Conservation (phyloP, 2,329 filamentous ascomycete species). For the Paraphaeosphaeria sporulosa region DNA sequence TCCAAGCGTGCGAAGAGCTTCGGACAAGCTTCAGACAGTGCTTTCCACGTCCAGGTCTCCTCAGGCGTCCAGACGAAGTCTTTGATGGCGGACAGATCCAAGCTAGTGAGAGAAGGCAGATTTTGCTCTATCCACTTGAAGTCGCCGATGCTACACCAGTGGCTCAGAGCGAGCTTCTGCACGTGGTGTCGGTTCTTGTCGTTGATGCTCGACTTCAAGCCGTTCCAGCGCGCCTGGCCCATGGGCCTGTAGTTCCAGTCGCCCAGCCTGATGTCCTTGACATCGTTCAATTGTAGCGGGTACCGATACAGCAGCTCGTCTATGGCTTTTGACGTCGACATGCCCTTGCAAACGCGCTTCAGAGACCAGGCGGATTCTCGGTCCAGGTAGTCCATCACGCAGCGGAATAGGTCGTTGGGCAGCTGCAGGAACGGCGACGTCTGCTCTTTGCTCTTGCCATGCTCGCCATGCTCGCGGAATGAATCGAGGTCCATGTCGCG, state of each 20-base stretch:
- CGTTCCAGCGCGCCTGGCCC: conserved; percentile 39
- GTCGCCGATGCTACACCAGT: conserved; percentile 46
- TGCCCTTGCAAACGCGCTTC: conserved; percentile 42
- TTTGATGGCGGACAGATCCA: conserved; percentile 48
- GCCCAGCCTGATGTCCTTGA: conserved; percentile 39
- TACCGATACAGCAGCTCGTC: conserved; percentile 43
- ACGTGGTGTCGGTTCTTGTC: conserved; percentile 41
- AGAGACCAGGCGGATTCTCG: conserved; percentile 43
- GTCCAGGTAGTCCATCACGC: conserved; percentile 45
- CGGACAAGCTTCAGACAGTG: conserved; percentile 41
- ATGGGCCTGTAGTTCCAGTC: conserved; percentile 44
- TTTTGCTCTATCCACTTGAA: conserved; percentile 49
- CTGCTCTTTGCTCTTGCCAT: conserved; percentile 25
- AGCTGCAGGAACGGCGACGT: conserved; percentile 37
- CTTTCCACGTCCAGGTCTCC: conserved; percentile 48
- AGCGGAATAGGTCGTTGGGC: conserved; percentile 48
- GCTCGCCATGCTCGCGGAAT: conserved; percentile 23
- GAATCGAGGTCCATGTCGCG: conserved; percentile 30
- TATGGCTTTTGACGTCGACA: conserved; percentile 39
- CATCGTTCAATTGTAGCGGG: conserved; percentile 40
- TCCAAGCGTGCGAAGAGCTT: conserved; percentile 40
- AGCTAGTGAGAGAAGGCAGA: conserved; percentile 39
- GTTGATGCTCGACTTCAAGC: conserved; percentile 42
- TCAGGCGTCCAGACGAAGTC: conserved; percentile 49
- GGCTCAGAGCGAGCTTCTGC: conserved; percentile 46